Evolutionary conservation across 2,329 filamentous ascomycete species (phyloP).

Genomic region (Beauveria caledonica): DNA sequence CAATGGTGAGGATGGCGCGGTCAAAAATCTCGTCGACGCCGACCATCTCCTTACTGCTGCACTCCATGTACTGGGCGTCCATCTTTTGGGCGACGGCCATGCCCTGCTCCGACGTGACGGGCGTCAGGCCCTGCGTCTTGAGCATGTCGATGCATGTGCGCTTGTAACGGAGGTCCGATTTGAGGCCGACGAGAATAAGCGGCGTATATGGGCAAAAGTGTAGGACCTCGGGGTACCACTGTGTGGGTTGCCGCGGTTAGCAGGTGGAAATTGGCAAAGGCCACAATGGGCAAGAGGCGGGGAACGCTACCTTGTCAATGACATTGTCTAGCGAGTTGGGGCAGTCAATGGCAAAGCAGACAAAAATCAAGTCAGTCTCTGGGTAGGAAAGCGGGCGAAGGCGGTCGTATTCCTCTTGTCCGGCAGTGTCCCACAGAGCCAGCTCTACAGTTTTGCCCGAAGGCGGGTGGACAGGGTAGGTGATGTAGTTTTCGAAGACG

Average conservation of each 20-base stretch:
- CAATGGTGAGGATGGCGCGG: conserved; percentile 79
- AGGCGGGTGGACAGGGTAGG: conserved; percentile 79
- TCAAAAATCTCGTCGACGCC: conserved; percentile 97
- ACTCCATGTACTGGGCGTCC: conserved; percentile 94
- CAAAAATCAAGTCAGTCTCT: conserved; percentile 94
- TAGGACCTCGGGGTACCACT: conserved; percentile 99
- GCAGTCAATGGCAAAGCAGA: conserved; percentile 98
- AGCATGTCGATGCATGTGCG: conserved; percentile 97
- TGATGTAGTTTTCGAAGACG: conserved; percentile 99
- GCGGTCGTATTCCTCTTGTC: conserved; percentile 97
- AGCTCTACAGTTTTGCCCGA: conserved; percentile 94
- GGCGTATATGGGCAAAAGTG: conserved; percentile 98
- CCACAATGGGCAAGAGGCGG: too few relatives aligned
- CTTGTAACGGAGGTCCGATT: conserved; percentile 93
- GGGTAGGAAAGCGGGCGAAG: conserved; percentile 93
- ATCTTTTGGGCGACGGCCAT: conserved; percentile 84
- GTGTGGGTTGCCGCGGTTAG: not conserved
- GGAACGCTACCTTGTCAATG: conserved; percentile 75
- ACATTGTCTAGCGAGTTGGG: conserved; percentile 98
- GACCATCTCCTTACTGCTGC: conserved; percentile 93
- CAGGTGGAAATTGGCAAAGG: too few relatives aligned
- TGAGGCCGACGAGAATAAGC: conserved; percentile 89
- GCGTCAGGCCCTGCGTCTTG: conserved; percentile 93
- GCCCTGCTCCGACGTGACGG: conserved; percentile 87
- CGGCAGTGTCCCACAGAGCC: conserved; percentile 95